Evolutionary conservation across 176 grass and related monocot species (phyloP).

Genomic region (Secale cereale): DNA sequence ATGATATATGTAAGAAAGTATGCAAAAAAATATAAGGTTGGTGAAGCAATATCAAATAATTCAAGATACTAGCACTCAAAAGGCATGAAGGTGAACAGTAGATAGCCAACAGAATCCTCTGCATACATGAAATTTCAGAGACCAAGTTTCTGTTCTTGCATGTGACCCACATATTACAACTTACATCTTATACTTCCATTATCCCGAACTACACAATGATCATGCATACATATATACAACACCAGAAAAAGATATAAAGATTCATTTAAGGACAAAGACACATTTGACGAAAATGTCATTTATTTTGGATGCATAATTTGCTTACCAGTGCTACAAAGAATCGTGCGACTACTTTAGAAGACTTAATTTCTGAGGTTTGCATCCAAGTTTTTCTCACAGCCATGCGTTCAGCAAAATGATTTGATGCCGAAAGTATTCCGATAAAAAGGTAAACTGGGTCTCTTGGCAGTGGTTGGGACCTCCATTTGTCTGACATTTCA

Average conservation of each 20-base stretch:
- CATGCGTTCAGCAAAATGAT: constrained; percentile 99
- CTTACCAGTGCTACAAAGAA: constrained; percentile 99
- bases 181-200: background rate
- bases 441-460: constrained; percentile 75
- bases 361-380: constrained; percentile 79
- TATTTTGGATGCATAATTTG: constrained; percentile 22
- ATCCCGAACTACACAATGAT: background rate
- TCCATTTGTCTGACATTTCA: constrained; percentile 97
- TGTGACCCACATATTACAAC: background rate
- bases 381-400: constrained; percentile 98
- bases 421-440: constrained; percentile 85
- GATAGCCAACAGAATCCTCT: background rate
- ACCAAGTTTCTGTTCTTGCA: background rate
- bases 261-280: background rate
- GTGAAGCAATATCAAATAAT: background rate
- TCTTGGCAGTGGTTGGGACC: constrained; percentile 53
- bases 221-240: constrained; percentile 10
- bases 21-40: background rate
- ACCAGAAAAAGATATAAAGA: background rate
- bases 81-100: background rate
- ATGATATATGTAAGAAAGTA: background rate
- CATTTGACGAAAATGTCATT: background rate
- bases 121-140: background rate
- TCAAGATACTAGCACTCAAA: background rate
- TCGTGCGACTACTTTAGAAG: constrained; percentile 67